Evolutionary conservation across 192 early-diverging fungal species (phyloP).

Genomic region (Coemansia reversa): DNA sequence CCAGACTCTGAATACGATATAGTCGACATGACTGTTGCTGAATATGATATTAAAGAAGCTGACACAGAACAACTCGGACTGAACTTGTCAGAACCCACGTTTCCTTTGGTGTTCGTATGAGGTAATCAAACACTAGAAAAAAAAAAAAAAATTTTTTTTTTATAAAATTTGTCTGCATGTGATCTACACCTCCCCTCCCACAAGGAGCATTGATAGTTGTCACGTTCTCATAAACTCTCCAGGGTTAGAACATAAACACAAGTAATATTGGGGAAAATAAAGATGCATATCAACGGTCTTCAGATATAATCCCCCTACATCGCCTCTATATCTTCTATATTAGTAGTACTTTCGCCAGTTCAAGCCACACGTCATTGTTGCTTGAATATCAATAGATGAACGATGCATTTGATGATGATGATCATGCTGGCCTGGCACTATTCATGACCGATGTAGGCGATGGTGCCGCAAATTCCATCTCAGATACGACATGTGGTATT

Average conservation of each 20-base stretch:
- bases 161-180: neutral
- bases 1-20: constrained; percentile 51
- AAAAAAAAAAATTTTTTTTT: constrained; percentile 11
- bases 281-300: no score
- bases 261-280: no score
- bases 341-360: neutral
- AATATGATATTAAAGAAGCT: neutral
- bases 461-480: neutral
- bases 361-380: neutral
- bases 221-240: neutral
- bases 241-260: no score
- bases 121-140: neutral
- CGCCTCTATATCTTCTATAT: neutral
- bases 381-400: neutral
- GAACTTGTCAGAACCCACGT: neutral
- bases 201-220: neutral
- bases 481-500: constrained; percentile 1
- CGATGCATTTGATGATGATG: constrained; percentile 8
- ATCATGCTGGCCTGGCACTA: constrained; percentile 6
- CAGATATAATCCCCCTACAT: no score
- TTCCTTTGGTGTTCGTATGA: neutral
- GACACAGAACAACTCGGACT: neutral
- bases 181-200: neutral
- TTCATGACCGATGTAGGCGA: constrained; percentile 14
- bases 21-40: constrained; percentile 34